Conservation (phyloP, 2,329 filamentous ascomycete species). For the Epichloe gansuensis region DNA sequence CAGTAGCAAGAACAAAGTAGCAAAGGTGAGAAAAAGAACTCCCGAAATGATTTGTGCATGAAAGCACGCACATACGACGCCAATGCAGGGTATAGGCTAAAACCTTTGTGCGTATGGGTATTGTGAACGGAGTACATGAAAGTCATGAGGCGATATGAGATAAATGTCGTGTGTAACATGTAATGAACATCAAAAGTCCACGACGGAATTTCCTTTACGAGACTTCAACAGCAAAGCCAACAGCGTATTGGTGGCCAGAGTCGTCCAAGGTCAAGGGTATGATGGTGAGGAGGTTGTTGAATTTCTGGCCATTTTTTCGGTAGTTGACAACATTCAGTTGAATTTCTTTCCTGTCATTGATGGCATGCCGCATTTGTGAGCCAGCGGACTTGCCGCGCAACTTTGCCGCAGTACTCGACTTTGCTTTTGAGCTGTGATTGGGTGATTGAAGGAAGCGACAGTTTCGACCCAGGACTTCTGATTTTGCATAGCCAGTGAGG, state of each 20-base stretch:
- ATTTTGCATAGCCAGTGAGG: constrained; percentile 63
- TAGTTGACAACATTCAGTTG: constrained; percentile 59
- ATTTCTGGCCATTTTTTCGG: constrained; percentile 63
- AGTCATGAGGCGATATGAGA: background rate
- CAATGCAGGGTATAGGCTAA: background rate
- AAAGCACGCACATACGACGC: background rate
- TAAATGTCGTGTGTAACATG: background rate
- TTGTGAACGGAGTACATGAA: background rate
- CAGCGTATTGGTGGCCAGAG: constrained; percentile 54
- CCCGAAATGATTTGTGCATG: background rate
- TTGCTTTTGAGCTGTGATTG: constrained; percentile 30
- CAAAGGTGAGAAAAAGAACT: background rate
- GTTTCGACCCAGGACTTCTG: constrained; percentile 66
- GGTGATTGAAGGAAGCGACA: constrained; percentile 77
- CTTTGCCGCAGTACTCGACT: background rate
- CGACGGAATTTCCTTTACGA: constrained; percentile 15
- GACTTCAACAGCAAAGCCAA: constrained; percentile 69
- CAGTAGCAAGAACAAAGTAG: background rate
- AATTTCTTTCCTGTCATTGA: constrained; percentile 32
- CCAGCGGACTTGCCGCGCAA: constrained; percentile 37
- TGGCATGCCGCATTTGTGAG: constrained; percentile 35
- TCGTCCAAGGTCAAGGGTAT: constrained; percentile 63
- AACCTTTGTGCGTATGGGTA: background rate
- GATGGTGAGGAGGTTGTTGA: constrained; percentile 76
- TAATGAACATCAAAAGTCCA: background rate